Evolutionary conservation across 2,329 filamentous ascomycete genomes (phyloP).

Genomic region (Aspergillus puulaauensis): DNA sequence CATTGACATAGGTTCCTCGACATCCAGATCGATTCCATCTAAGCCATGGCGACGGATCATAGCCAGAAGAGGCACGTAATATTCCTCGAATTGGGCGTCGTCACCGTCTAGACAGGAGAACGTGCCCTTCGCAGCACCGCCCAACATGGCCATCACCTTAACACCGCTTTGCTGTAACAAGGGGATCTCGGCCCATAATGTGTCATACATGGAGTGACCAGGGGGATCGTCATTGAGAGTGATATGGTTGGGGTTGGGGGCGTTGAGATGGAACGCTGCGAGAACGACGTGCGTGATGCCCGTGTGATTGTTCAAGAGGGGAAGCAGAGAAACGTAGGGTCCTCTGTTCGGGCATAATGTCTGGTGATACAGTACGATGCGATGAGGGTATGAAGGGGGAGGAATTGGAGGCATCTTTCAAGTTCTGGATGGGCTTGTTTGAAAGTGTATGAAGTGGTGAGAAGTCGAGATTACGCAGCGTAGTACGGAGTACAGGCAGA

Average conservation of each 20-base stretch:
- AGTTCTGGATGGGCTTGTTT: not conserved
- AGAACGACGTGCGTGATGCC: conserved; percentile 79
- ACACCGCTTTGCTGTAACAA: conserved; percentile 71
- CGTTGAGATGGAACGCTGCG: conserved; percentile 81
- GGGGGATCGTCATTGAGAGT: conserved; percentile 80
- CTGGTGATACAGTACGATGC: conserved; percentile 59
- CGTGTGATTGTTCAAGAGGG: conserved; percentile 59
- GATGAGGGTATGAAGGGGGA: conserved; percentile 21
- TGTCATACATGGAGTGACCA: conserved; percentile 63
- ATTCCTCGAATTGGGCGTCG: conserved; percentile 65
- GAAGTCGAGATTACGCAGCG: not conserved
- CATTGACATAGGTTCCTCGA: conserved; percentile 74
- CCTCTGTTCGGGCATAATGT: conserved; percentile 58
- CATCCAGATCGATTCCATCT: conserved; percentile 74
- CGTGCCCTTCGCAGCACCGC: conserved; percentile 76
- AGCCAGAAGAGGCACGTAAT: conserved; percentile 68
- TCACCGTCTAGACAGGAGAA: conserved; percentile 63
- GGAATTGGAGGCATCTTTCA: not conserved
- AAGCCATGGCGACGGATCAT: conserved; percentile 62
- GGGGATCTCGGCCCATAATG: conserved; percentile 75
- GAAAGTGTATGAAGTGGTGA: not conserved
- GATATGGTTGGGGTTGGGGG: conserved; percentile 58
- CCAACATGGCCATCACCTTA: conserved; percentile 82
- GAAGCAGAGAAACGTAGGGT: conserved; percentile 61
- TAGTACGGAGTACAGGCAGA: not conserved